These are phyloP conservation scores for Onygenales sp. DNA, from an alignment of 2,329 filamentous ascomycete species.

Conservation along the genomic window DNA sequence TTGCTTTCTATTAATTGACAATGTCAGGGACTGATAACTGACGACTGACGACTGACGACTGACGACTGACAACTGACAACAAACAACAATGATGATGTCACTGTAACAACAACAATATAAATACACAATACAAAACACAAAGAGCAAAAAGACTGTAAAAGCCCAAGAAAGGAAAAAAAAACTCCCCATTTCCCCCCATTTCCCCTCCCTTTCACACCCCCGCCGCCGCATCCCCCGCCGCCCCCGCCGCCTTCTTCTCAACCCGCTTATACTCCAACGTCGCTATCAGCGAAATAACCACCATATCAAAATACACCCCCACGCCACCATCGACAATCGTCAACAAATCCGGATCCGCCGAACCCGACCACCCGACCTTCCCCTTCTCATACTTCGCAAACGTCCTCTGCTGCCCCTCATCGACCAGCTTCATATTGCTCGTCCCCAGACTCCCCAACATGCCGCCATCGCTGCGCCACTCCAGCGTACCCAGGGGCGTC, in stretches of 20 bases:
- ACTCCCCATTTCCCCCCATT: too few species aligned
- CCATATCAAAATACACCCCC: conserved; percentile 9
- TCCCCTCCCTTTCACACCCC: too few species aligned
- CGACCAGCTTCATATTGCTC: conserved; percentile 9
- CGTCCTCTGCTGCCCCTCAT: conserved; percentile 5
- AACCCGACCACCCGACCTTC: not conserved
- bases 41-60: too few species aligned
- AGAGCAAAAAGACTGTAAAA: too few species aligned
- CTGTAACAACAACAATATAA: too few species aligned
- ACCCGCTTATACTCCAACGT: conserved; percentile 8
- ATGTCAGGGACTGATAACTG: too few species aligned
- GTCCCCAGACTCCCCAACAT: conserved; percentile 2
- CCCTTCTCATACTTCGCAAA: conserved; percentile 10
- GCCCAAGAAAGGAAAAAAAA: too few species aligned
- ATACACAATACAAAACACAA: too few species aligned
- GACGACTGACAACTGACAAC: too few species aligned
- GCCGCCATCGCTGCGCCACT: conserved; percentile 10
- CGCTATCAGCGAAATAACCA: conserved; percentile 9
- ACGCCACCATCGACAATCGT: conserved; percentile 5
- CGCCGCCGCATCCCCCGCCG: not conserved
- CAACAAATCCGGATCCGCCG: conserved; percentile 5
- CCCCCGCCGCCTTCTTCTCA: conserved; percentile 2
- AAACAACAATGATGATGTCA: too few species aligned
- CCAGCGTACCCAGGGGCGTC: conserved; percentile 8
- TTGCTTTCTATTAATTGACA: too few species aligned